Conservation (phyloP, 345 rosid species). For the Dipteronia sinensis region DNA sequence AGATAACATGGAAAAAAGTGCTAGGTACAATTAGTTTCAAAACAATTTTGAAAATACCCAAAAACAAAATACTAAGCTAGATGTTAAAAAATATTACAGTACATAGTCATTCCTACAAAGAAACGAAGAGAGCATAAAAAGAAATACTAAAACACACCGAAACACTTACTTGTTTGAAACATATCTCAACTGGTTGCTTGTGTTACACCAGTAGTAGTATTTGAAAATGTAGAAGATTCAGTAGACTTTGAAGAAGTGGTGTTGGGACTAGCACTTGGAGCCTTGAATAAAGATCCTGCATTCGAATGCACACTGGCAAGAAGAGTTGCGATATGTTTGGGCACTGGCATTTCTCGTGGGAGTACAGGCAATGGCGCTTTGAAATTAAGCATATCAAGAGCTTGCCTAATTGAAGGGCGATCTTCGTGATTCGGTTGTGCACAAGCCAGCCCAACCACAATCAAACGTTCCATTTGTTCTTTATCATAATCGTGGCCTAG, state of each 20-base stretch:
- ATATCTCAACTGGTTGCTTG: not conserved
- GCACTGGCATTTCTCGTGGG: constrained; percentile 18
- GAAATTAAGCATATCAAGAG: constrained; percentile 16
- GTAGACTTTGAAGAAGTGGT: not conserved
- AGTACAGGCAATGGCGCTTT: constrained; percentile 17
- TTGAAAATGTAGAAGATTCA: not conserved
- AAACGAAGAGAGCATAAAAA: no score
- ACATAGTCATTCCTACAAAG: no score
- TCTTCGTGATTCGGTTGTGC: constrained; percentile 9
- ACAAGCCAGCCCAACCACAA: constrained; percentile 29
- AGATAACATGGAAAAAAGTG: no score
- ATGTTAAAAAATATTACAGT: no score
- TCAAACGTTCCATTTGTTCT: constrained; percentile 23
- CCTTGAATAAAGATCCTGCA: not conserved
- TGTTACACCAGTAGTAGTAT: not conserved
- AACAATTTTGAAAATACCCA: no score
- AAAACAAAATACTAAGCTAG: no score
- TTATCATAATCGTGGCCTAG: not conserved
- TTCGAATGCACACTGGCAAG: not conserved
- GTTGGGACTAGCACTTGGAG: not conserved
- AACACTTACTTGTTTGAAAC: no score
- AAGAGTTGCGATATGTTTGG: not conserved
- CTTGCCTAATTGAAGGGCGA: constrained; percentile 33
- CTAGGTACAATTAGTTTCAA: no score
- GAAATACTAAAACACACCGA: no score